Conservation (phyloP, 2,329 filamentous ascomycete genomes). For the Capronia coronata region DNA sequence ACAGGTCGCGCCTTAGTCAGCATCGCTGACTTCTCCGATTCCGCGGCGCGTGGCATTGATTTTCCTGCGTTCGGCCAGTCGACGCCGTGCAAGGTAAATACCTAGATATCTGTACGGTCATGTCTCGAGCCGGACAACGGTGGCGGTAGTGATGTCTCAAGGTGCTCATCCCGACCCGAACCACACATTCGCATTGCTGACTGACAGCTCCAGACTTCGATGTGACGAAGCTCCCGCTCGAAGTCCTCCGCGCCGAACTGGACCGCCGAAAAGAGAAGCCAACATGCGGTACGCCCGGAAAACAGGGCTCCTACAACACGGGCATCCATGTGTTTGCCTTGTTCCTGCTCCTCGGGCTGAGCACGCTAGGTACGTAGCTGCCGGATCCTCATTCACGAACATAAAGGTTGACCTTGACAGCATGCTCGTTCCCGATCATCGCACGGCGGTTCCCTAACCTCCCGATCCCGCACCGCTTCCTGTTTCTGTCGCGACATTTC, state of each 20-base stretch:
- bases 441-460: conserved; percentile 54
- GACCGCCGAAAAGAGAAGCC: conserved; percentile 46
- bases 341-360: conserved; percentile 57
- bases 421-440: conserved; percentile 61
- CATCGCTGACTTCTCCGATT: too few relatives aligned
- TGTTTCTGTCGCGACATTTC: conserved; percentile 66
- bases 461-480: conserved; percentile 52
- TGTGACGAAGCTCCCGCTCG: conserved; percentile 20
- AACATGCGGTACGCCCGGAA: conserved; percentile 43
- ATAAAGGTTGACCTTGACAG: conserved; percentile 36
- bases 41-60: too few relatives aligned
- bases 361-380: conserved; percentile 47
- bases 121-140: not conserved
- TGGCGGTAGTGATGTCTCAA: not conserved
- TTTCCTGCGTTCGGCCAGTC: not conserved
- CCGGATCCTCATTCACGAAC: not conserved
- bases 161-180: not conserved
- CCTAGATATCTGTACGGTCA: not conserved
- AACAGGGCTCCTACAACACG: conserved; percentile 51
- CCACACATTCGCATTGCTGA: not conserved
- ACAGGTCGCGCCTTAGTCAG: too few relatives aligned
- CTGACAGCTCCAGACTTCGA: conserved; percentile 8
- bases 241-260: conserved; percentile 46
- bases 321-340: conserved; percentile 61
- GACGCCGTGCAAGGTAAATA: not conserved